Evolutionary conservation across 331 rosid species (phyloP), one percentile per base, ranked within the genome.

Genomic region (Malus hybrid): DNA sequence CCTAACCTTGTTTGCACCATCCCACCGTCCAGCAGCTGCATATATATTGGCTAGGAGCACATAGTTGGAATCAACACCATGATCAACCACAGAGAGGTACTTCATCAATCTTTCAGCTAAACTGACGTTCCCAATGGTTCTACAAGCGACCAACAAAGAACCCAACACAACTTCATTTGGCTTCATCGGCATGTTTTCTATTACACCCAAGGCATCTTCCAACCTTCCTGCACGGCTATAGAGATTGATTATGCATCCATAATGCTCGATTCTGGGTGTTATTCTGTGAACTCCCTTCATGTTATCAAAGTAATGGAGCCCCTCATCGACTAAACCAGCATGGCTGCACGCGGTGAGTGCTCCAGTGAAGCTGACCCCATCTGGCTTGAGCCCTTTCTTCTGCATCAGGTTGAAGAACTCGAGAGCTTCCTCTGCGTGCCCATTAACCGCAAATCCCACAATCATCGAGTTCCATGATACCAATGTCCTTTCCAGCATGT

Each of bases 391-490:
- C 70, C 92, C 89, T 80, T 90, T 81, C 75, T 81, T 86, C 78
- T 87, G 91, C 93, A 90, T 88, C 39, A 67, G 77, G 64, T 76
- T 14, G 74, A 92, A 92, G 76, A 83, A 88, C 12, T 73, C 71
- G 29, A 92, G 54, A 67, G 92, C 88, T 78, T 90, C 93, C 20
- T 85, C 85, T 15, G 93, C 90, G 22, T 66, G 80, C 34, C 97
- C 96, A 62, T 92, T 90, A 73, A 78, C 68, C 5, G 97, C 93
- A 70, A 87, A 90, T 39, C 97, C 97, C 14, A 90, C 88, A 69
- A 92, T 88, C 76, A 90, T 87, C 6, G 93, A 92, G 79, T 88
- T 92, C 97, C 97, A 92, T 2, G 96, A 85, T 27, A 92, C 97
- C 67, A 90, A 71, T 4, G 85, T 88, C 70, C 85, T 71, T 0